Conservation (phyloP, 1,139 yeast genomes). For the Oligophagozyma castellii region DNA sequence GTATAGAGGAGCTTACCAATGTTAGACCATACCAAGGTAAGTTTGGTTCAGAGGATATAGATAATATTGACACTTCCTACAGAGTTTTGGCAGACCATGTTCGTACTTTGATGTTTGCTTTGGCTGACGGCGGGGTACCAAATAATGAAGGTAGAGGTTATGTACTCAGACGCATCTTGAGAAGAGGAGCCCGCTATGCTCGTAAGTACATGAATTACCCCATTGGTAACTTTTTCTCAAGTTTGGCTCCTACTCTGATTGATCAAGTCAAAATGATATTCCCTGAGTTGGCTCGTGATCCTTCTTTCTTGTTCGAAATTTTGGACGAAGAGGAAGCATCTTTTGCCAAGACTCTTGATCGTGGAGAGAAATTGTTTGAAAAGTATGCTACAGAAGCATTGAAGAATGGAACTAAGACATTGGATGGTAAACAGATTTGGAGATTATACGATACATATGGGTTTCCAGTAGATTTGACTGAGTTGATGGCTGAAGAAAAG, state of each 20-base stretch:
- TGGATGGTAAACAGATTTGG: constrained; percentile 95
- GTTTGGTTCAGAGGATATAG: constrained; percentile 82
- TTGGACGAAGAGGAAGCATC: constrained; percentile 92
- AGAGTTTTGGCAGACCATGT: constrained; percentile 98
- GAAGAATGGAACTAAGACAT: constrained; percentile 57
- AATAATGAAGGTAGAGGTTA: constrained; percentile 98
- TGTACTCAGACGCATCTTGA: constrained; percentile 86
- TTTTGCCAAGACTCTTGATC: constrained; percentile 86
- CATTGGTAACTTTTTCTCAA: constrained; percentile 84
- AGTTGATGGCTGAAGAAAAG: constrained; percentile 97
- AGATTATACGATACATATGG: constrained; percentile 98
- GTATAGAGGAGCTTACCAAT: constrained; percentile 85
- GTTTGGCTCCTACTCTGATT: constrained; percentile 83
- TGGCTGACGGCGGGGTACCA: constrained; percentile 98
- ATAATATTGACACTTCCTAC: constrained; percentile 95
- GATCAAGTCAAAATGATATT: constrained; percentile 77
- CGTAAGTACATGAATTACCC: constrained; percentile 94
- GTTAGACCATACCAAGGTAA: constrained; percentile 84
- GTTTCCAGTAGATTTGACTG: constrained; percentile 94
- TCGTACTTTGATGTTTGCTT: constrained; percentile 88
- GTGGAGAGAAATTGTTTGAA: constrained; percentile 95
- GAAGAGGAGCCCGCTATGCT: constrained; percentile 96
- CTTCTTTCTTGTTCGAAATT: constrained; percentile 71
- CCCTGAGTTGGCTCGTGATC: constrained; percentile 75
- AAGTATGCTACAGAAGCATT: constrained; percentile 79